phyloP scores from a whole-genome alignment of 202 grass and related monocot species.

The Cymbopogon flexuosus region DNA sequence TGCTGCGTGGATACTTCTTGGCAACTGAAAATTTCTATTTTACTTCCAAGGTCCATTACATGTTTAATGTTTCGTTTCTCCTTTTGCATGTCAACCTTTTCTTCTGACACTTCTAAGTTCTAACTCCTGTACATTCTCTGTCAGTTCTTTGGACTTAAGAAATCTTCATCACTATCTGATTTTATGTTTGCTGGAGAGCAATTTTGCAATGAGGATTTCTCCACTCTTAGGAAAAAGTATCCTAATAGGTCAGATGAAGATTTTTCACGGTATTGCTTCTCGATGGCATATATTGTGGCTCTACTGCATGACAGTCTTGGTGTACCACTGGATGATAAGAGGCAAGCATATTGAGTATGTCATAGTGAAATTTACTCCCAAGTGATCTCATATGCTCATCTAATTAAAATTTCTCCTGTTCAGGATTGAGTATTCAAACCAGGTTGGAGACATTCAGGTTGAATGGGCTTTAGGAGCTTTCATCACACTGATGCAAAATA shows the following conservation, averaged over 20 bases:
- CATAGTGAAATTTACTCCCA: slow-evolving; percentile 7
- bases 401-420: neutral
- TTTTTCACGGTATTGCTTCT: slow-evolving; percentile 90
- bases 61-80: neutral
- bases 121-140: slow-evolving; percentile 10
- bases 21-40: slow-evolving; percentile 98
- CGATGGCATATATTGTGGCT: slow-evolving; percentile 85
- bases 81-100: neutral
- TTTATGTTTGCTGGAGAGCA: slow-evolving; percentile 61
- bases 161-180: slow-evolving; percentile 59
- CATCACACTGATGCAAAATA: slow-evolving; percentile 37
- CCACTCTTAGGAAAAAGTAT: slow-evolving; percentile 52
- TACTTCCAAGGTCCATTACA: slow-evolving; percentile 62
- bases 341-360: slow-evolving; percentile 39
- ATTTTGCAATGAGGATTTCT: slow-evolving; percentile 69
- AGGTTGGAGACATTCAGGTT: slow-evolving; percentile 39
- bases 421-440: slow-evolving; percentile 84
- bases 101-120: neutral
- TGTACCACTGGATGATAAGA: slow-evolving; percentile 60
- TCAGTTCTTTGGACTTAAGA: slow-evolving; percentile 76
- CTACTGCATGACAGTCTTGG: slow-evolving; percentile 74
- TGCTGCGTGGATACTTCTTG: slow-evolving; percentile 75
- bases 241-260: slow-evolving; percentile 51
- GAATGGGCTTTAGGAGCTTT: slow-evolving; percentile 25
- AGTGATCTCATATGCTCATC: neutral